Conservation (phyloP, 208 protist species). For the Trypanosoma caninum region DNA sequence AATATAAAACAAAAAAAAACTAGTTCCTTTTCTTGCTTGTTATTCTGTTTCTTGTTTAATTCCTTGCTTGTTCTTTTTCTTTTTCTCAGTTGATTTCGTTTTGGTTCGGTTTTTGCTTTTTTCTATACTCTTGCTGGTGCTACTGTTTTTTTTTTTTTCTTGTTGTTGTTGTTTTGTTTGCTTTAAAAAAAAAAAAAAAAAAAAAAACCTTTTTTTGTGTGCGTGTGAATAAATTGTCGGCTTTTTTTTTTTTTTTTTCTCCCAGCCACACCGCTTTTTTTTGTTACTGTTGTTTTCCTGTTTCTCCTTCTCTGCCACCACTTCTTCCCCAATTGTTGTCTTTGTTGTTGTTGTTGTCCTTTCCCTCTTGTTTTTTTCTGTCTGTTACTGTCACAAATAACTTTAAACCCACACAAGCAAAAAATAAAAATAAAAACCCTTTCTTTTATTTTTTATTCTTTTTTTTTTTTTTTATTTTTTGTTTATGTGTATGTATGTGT, state of each 20-base stretch:
- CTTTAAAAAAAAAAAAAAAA: too few species aligned
- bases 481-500: background rate
- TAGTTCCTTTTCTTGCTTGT: too few species aligned
- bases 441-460: background rate
- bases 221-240: too few species aligned
- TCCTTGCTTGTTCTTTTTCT: background rate
- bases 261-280: background rate
- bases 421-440: conserved; percentile 9
- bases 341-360: conserved; percentile 3
- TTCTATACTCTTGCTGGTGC: too few species aligned
- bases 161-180: background rate
- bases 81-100: background rate
- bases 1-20: too few species aligned
- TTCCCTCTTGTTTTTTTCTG: conserved; percentile 16
- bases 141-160: background rate
- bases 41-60: background rate
- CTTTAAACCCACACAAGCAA: too few species aligned
- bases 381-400: background rate
- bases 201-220: too few species aligned
- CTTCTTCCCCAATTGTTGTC: background rate
- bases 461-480: conserved; percentile 4
- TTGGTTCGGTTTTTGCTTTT: background rate
- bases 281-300: conserved; percentile 1
- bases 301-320: background rate
- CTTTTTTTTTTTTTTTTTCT: background rate